A percentile compares a stretch with the other conserved stretches of the same genome.
phyloP scores from a whole-genome alignment of 495 filamentous ascomycete species.

The Alectoria sarmentosa region DNA sequence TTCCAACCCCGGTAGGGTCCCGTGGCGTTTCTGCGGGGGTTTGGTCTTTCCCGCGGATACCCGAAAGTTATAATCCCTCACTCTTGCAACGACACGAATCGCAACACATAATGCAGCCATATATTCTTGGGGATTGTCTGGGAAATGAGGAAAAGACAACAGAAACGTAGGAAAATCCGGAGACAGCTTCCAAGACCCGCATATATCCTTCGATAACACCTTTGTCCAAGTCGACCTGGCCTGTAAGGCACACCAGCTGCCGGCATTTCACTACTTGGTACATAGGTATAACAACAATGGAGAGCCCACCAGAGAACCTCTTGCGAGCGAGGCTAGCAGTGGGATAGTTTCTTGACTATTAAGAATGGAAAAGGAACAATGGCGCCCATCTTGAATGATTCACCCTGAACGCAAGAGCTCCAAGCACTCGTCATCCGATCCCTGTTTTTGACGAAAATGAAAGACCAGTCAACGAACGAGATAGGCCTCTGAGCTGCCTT shows the following conservation, averaged over 20 bases:
- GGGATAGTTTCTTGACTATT: not conserved
- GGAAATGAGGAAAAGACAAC: not conserved
- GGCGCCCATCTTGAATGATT: not conserved
- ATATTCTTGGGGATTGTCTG: not conserved
- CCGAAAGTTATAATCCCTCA: not conserved
- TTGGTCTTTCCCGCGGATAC: not conserved
- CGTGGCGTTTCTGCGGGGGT: not conserved
- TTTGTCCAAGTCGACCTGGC: not conserved
- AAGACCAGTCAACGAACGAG: not conserved
- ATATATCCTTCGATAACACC: not conserved
- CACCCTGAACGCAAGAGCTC: not conserved
- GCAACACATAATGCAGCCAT: not conserved
- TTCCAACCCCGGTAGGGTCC: not conserved
- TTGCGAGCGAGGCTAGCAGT: not conserved
- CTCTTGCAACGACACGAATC: not conserved
- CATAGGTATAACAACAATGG: not conserved
- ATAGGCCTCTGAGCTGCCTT: not conserved
- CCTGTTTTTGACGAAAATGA: not conserved
- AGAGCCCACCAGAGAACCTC: not conserved
- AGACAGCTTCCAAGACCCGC: not conserved
- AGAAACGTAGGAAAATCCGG: not conserved
- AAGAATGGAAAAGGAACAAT: not conserved
- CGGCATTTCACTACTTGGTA: not conserved
- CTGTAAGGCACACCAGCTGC: not conserved
- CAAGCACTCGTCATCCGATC: not conserved